These are phyloP conservation scores for Pancytospora epiphaga DNA, from an alignment of 371 early-diverging fungal genomes.

Conservation along the genomic window DNA sequence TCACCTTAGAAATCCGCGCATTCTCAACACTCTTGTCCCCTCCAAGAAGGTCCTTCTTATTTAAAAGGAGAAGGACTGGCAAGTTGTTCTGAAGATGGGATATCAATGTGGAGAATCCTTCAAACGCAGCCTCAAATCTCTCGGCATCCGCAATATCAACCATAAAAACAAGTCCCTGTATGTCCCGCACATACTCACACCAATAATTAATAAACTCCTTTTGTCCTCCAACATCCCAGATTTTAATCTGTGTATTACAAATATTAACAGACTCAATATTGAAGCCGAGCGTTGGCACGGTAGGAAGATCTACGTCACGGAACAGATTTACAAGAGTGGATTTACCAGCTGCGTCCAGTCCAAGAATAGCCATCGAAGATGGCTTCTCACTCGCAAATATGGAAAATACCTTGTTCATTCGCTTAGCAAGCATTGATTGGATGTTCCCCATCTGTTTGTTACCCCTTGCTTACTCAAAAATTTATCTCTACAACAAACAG, in stretches of 20 bases:
- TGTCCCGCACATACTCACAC: conserved; percentile 58
- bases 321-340: conserved; percentile 69
- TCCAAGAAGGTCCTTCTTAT: conserved; percentile 46
- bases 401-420: background rate
- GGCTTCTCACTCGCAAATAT: background rate
- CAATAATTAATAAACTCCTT: conserved; percentile 61
- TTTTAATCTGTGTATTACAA: conserved; percentile 55
- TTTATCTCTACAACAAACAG: too few relatives aligned
- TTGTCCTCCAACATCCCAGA: conserved; percentile 64
- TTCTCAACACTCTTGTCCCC: conserved; percentile 17
- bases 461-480: too few relatives aligned
- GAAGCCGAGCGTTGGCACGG: conserved; percentile 78
- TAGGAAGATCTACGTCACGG: conserved; percentile 70
- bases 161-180: conserved; percentile 72
- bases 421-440: background rate
- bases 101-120: conserved; percentile 58
- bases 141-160: conserved; percentile 82
- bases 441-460: conserved; percentile 2
- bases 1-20: background rate
- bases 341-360: conserved; percentile 69
- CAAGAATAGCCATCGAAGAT: conserved; percentile 63
- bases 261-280: conserved; percentile 61
- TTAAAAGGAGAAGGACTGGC: conserved; percentile 45
- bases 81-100: conserved; percentile 39
- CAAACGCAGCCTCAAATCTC: conserved; percentile 73